A percentile compares a stretch with the other conserved stretches of the same genome.
Evolutionary conservation across 768 basidiomycete species (phyloP).

Genomic region (Tulasnella sp.): DNA sequence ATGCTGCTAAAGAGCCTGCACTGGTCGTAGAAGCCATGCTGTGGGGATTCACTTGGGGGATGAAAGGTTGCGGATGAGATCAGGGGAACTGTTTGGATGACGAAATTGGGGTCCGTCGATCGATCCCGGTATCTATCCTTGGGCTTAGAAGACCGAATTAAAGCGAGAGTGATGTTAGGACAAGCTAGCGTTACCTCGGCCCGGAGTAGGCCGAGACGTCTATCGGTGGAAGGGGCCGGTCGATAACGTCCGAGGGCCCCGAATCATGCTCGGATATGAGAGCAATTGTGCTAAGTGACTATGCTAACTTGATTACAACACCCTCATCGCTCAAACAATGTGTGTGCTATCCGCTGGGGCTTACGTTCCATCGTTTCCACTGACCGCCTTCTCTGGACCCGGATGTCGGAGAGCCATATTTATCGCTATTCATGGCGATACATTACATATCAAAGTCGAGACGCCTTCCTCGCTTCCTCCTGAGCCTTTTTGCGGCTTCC

Average conservation of each 20-base stretch:
- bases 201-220: neutral
- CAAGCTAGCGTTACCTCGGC: neutral
- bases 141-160: neutral
- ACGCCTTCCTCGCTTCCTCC: conserved; percentile 5
- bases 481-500: conserved; percentile 11
- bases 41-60: neutral
- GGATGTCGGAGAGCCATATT: too few species aligned
- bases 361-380: too few species aligned
- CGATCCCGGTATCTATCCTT: neutral
- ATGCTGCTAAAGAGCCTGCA: neutral
- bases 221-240: too few species aligned
- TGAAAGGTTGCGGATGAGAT: neutral
- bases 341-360: too few species aligned
- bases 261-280: too few species aligned
- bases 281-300: too few species aligned
- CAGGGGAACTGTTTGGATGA: neutral
- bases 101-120: neutral
- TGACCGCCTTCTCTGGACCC: too few species aligned
- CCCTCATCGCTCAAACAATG: too few species aligned
- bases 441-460: neutral
- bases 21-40: neutral
- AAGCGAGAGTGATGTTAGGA: neutral
- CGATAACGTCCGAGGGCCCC: too few species aligned
- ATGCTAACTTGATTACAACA: too few species aligned
- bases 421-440: neutral